Evolutionary conservation across 2,329 filamentous ascomycete species (phyloP).

Genomic region (Anthostomella pinea): DNA sequence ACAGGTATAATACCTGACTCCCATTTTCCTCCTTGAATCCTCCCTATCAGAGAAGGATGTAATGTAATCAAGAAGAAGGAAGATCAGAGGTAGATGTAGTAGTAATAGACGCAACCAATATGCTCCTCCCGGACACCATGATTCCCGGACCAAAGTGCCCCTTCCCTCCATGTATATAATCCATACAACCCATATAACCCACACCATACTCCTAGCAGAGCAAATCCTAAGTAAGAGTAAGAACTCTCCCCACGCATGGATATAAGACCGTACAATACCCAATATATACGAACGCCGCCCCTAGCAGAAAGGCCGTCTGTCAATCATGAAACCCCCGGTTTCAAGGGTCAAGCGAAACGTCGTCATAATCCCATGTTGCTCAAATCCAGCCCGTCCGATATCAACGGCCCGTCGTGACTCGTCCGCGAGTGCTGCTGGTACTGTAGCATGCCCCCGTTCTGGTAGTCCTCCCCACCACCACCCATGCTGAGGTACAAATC

Average conservation of each 20-base stretch:
- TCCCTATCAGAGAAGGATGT: too few species aligned
- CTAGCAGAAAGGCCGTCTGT: slow-evolving; percentile 2
- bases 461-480: slow-evolving; percentile 37
- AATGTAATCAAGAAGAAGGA: too few species aligned
- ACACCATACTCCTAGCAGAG: background rate
- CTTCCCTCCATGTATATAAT: slow-evolving; percentile 2
- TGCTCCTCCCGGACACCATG: too few species aligned
- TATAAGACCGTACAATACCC: slow-evolving; percentile 7
- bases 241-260: slow-evolving; percentile 3
- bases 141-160: too few species aligned
- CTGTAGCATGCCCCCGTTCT: slow-evolving; percentile 28
- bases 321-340: background rate
- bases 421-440: slow-evolving; percentile 25
- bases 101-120: too few species aligned
- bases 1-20: too few species aligned
- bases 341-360: slow-evolving; percentile 1
- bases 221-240: too few species aligned
- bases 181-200: slow-evolving; percentile 3
- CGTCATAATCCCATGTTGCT: slow-evolving; percentile 23
- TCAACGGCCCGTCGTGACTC: slow-evolving; percentile 24
- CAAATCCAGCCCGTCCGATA: slow-evolving; percentile 24
- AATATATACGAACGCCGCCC: slow-evolving; percentile 1
- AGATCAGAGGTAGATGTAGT: too few species aligned
- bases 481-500: slow-evolving; percentile 45
- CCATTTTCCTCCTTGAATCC: too few species aligned